Evolutionary conservation across 139 green algal species (phyloP), one percentile per base, ranked within the genome.

Genomic region (Chlorella vulgaris): DNA sequence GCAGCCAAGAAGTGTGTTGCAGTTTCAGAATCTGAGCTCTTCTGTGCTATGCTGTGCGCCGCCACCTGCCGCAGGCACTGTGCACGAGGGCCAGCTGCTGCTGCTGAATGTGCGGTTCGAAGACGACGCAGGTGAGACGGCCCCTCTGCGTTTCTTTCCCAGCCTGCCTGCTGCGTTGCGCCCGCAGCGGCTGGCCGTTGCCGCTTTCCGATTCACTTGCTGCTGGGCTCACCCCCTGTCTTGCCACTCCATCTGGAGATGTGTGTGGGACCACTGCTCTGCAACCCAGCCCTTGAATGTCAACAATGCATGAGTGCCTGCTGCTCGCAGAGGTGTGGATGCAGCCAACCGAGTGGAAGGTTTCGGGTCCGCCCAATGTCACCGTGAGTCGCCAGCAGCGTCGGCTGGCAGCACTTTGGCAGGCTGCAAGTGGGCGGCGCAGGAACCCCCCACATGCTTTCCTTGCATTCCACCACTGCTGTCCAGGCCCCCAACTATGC

Each of bases 291-390:
- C n/a, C n/a, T n/a, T n/a, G n/a, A n/a, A n/a, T n/a, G n/a, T n/a
- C n/a, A n/a, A n/a, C n/a, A n/a, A n/a, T n/a, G n/a, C n/a, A n/a
- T 73, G 15, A 51, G 55, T n/a, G 28, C 18, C 55, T 8, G 18
- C 22, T 28, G 15, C 43, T 4, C 35, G 71, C 47, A 65, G 71
- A 78, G 22, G 73, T 67, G 53, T 79, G 73, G 53, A 79, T 79
- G 22, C 73, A 51, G 73, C 73, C 73, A 2, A 53, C 35, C 0
- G 8, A n/a, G 18, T 79, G 67, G 10, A n/a, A 63, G 24, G 51
- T 79, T 28, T 42, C 73, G 2, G 51, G 53, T 2, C 31, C 33
- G 26, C 19, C 67, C 18, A n/a, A 33, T 4, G 28, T 50, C 19
- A 55, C 51, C 51, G 73, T 79, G 36, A 35, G 73, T 5, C 4